Conservation (phyloP, 176 grass and related monocot species). For the Oryza glaberrima region DNA sequence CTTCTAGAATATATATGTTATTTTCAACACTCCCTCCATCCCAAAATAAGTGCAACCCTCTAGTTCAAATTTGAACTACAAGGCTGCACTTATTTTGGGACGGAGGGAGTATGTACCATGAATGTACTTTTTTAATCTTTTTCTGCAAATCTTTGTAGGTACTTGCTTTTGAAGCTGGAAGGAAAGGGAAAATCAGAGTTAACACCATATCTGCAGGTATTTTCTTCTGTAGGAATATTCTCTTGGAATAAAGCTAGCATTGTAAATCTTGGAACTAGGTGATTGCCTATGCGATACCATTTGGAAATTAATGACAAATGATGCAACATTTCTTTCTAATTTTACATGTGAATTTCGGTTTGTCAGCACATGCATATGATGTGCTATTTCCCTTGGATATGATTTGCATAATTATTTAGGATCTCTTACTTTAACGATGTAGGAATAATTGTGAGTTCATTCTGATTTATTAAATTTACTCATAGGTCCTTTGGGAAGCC, state of each 20-base stretch:
- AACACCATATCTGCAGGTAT: slow-evolving; percentile 98
- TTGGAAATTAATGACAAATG: not conserved
- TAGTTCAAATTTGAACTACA: no score
- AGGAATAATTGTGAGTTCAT: not conserved
- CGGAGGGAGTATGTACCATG: not conserved
- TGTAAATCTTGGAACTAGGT: not conserved
- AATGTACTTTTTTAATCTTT: slow-evolving; percentile 4
- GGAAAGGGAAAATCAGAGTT: slow-evolving; percentile 85
- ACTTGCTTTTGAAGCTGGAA: slow-evolving; percentile 91
- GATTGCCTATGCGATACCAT: not conserved
- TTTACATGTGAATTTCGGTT: no score
- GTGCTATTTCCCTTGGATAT: not conserved
- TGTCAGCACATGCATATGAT: not conserved
- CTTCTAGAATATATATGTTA: not conserved
- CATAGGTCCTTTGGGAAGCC: slow-evolving; percentile 83
- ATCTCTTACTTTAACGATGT: slow-evolving; percentile 7
- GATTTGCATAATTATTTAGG: not conserved
- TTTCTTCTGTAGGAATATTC: slow-evolving; percentile 2
- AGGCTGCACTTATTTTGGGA: no score
- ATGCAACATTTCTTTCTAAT: not conserved
- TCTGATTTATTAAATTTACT: not conserved
- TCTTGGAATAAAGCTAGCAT: slow-evolving; percentile 13
- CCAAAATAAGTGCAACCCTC: no score
- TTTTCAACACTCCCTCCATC: not conserved
- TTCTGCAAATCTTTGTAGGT: slow-evolving; percentile 47